A percentile compares a stretch with the other conserved stretches of the same genome.
These are phyloP conservation scores for Trichoderma sp. DNA, from an alignment of 2,329 filamentous ascomycete species.

Conservation along the genomic window DNA sequence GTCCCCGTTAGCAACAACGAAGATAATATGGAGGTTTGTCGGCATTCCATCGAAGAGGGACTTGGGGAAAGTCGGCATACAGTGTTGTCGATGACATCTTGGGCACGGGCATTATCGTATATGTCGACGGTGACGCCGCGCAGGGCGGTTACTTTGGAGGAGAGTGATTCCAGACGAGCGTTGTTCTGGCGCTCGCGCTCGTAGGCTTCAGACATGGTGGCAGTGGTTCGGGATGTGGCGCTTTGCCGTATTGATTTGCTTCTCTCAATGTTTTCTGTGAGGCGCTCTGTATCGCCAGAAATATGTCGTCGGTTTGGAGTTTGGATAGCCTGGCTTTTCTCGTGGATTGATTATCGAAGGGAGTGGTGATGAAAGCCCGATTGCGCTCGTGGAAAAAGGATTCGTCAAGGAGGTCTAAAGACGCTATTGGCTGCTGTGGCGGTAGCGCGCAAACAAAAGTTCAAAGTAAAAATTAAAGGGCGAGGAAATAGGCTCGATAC, in stretches of 20 bases:
- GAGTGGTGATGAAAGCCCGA: background rate
- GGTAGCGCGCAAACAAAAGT: background rate
- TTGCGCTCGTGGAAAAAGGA: background rate
- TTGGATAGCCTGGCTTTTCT: background rate
- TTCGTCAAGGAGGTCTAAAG: background rate
- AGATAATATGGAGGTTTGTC: background rate
- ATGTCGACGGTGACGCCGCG: slow-evolving; percentile 96
- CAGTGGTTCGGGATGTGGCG: background rate
- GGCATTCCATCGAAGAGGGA: background rate
- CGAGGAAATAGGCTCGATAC: background rate
- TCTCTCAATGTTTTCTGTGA: background rate
- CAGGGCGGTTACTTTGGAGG: slow-evolving; percentile 85
- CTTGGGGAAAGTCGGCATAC: slow-evolving; percentile 50
- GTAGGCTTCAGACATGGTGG: slow-evolving; percentile 71
- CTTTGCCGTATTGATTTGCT: background rate
- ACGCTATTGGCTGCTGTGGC: background rate
- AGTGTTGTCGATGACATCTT: slow-evolving; percentile 84
- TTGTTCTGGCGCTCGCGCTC: slow-evolving; percentile 91
- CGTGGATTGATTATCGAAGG: background rate
- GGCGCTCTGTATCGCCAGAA: too few species aligned
- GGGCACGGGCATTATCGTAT: slow-evolving; percentile 90
- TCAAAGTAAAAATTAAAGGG: background rate
- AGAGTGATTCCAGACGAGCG: slow-evolving; percentile 86
- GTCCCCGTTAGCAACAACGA: background rate
- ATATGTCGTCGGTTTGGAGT: background rate